Evolutionary conservation across 371 early-diverging fungal genomes (phyloP), one percentile per base, ranked within the genome.

Genomic region (Mucor saturninus): DNA sequence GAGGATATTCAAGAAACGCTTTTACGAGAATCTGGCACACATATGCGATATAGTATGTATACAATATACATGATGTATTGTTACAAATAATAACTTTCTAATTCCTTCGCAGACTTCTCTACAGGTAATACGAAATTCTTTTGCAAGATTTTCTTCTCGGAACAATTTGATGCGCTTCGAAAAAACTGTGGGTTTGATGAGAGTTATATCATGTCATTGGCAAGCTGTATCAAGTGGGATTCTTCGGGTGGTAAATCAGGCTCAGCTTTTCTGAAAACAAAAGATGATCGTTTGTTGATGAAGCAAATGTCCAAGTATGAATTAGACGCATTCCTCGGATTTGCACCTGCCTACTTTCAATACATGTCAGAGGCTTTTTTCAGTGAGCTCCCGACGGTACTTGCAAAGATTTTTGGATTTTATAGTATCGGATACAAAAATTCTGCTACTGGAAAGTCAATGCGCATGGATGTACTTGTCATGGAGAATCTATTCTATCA

Each of bases 401-500:
- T 98, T 32, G 95, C 95, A 57, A 96, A 97, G 72, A 96, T 98
- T 30, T 94, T 95, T 80, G 98, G 98, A 1, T 89, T 97, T 62
- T 97, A 95, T 64, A 88, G 93, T 39, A 91, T 98, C 11, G 90
- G 91, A 3, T 92, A 87, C 72, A 95, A 92, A 64, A 95, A 95
- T 67, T 80, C 89, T 8, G 82, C 83, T 0, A 90, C 93, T 1
- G 94, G 95, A 13, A 89, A 91, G 56, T 86, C 85, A 8, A 87
- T 91, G 77, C 86, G 93, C 55, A 90, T 97, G 86, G 96, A 96
- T 76, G 87, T 98, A 2, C 71, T 98, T 5, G 91, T 98, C 3
- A 97, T 97, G 98, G 99, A 98, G 68, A 96, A 98, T 64, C 71
- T 98, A 55, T 98, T 96, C 66, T 96, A 93, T 69, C 88, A 94